These are phyloP conservation scores for Solanum peruvianum DNA, from an alignment of 257 asterid species.

Conservation along the genomic window DNA sequence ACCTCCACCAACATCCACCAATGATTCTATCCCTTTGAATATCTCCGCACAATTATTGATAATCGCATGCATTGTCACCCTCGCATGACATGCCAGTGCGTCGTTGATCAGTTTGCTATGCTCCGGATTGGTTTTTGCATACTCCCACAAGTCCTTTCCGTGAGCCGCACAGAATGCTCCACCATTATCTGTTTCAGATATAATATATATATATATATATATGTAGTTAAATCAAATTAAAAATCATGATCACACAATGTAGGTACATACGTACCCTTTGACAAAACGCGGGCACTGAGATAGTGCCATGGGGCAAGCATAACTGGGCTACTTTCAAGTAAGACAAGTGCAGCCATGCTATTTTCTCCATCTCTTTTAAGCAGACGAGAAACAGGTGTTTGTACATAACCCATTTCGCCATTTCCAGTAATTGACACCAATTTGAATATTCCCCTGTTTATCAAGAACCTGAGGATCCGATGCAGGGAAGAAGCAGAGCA, in stretches of 20 bases:
- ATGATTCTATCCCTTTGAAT: constrained; percentile 25
- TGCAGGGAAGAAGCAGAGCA: constrained; percentile 36
- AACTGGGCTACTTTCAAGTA: constrained; percentile 44
- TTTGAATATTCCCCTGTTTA: constrained; percentile 35
- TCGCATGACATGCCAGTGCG: constrained; percentile 40
- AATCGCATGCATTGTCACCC: constrained; percentile 11
- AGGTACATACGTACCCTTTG: neutral
- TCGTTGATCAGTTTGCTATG: constrained; percentile 41
- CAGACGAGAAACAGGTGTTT: constrained; percentile 46
- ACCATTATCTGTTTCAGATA: neutral
- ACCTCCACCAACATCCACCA: constrained; percentile 83
- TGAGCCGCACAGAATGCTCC: constrained; percentile 30
- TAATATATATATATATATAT: too few relatives aligned
- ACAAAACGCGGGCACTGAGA: constrained; percentile 12
- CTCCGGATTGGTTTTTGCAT: constrained; percentile 10
- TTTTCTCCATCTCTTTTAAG: constrained; percentile 23
- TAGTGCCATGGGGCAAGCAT: constrained; percentile 65
- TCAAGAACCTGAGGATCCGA: constrained; percentile 58
- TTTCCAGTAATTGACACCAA: neutral
- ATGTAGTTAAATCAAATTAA: neutral
- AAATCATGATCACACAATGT: constrained; percentile 5
- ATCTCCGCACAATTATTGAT: constrained; percentile 19
- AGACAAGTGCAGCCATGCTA: constrained; percentile 31
- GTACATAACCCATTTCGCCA: constrained; percentile 19
- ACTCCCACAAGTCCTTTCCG: constrained; percentile 41